Percentiles rank a stretch among this genome's conserved stretches.
phyloP scores from a whole-genome alignment of 1,284 basidiomycete species.

The Malassezia vespertilionis region DNA sequence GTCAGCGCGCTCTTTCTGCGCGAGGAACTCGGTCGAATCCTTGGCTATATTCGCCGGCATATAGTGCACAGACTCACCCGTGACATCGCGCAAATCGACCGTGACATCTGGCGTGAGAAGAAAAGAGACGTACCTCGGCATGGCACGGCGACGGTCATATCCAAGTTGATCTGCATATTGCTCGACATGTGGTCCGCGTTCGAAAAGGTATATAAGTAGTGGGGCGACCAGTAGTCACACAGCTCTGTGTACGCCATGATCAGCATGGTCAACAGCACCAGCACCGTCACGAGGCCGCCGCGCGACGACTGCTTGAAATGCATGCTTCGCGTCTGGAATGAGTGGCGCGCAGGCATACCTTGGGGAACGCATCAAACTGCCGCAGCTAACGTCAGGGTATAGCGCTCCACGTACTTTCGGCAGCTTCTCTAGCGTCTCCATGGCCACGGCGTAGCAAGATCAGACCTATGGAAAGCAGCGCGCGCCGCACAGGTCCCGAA shows the following conservation, averaged over 20 bases:
- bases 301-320: constrained; percentile 76
- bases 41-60: constrained; percentile 65
- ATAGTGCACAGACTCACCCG: constrained; percentile 79
- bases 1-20: constrained; percentile 9
- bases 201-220: constrained; percentile 52
- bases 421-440: constrained; percentile 35
- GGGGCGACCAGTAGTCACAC: constrained; percentile 80
- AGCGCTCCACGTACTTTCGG: constrained; percentile 21
- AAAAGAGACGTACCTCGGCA: constrained; percentile 27
- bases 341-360: constrained; percentile 16
- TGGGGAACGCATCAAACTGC: constrained; percentile 47
- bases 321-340: constrained; percentile 57
- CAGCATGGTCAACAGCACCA: constrained; percentile 63
- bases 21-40: constrained; percentile 59
- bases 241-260: constrained; percentile 73
- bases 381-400: constrained; percentile 21
- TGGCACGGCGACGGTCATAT: constrained; percentile 41
- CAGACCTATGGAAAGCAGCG: too few relatives aligned
- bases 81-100: constrained; percentile 79
- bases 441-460: too few relatives aligned
- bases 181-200: constrained; percentile 29
- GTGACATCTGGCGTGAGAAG: constrained; percentile 51
- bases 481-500: too few relatives aligned
- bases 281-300: constrained; percentile 74
- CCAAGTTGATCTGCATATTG: constrained; percentile 43